Conservation (phyloP, 2,329 filamentous ascomycete genomes). For the Xylariaceae sp. region DNA sequence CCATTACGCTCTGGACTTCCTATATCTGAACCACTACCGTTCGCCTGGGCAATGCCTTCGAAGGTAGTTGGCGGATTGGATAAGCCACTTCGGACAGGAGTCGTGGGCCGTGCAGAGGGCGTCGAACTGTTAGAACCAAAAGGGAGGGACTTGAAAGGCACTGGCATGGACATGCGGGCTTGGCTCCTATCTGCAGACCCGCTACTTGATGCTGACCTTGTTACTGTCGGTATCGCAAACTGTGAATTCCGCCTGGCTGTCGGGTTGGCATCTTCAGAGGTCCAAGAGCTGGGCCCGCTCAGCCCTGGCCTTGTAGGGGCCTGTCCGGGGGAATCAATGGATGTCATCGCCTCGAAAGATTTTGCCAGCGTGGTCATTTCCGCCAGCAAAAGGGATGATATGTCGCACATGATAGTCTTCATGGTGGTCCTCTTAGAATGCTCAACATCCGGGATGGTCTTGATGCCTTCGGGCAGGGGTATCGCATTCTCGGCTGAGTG, state of each 20-base stretch:
- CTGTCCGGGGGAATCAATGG: constrained; percentile 71
- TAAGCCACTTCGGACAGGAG: constrained; percentile 44
- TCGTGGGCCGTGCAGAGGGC: constrained; percentile 43
- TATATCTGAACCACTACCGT: constrained; percentile 29
- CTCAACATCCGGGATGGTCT: constrained; percentile 64
- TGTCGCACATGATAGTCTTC: constrained; percentile 75
- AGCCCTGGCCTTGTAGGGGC: constrained; percentile 34
- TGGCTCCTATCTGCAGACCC: constrained; percentile 54
- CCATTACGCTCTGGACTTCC: constrained; percentile 38
- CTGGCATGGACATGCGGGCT: constrained; percentile 78
- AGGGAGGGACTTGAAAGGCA: constrained; percentile 43
- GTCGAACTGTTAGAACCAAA: constrained; percentile 38
- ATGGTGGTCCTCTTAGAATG: constrained; percentile 73
- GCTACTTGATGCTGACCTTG: constrained; percentile 52
- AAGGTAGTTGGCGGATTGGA: constrained; percentile 46
- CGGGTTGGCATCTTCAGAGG: constrained; percentile 36
- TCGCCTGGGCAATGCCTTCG: constrained; percentile 38
- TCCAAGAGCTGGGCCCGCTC: constrained; percentile 38
- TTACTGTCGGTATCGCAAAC: constrained; percentile 39
- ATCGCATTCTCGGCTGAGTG: constrained; percentile 43
- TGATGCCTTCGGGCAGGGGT: constrained; percentile 62
- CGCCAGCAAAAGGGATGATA: constrained; percentile 68
- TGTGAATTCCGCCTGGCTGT: constrained; percentile 52
- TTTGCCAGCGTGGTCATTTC: constrained; percentile 73
- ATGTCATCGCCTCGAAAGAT: constrained; percentile 67